Conservation (phyloP, 306 rosid genomes). For the Leucaena leucocephala region DNA sequence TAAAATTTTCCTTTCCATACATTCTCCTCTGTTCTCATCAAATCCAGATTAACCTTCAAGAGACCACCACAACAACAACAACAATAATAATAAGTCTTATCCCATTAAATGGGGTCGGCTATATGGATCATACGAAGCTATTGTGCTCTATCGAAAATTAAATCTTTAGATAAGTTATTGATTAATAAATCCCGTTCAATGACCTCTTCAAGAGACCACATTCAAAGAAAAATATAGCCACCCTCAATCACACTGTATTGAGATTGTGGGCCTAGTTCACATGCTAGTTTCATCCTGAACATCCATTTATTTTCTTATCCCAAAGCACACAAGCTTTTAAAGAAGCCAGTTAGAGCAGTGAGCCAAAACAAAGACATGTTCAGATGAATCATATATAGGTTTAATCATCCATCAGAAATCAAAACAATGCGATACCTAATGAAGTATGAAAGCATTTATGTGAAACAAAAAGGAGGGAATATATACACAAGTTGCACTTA, state of each 20-base stretch:
- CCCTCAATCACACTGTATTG: background rate
- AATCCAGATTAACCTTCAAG: conserved; percentile 9
- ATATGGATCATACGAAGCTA: too few relatives aligned
- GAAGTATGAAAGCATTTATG: background rate
- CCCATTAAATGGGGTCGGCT: too few relatives aligned
- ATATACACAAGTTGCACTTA: conserved; percentile 31
- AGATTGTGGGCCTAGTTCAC: conserved; percentile 5
- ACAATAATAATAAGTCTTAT: too few relatives aligned
- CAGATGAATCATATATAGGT: background rate
- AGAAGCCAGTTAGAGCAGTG: conserved; percentile 14
- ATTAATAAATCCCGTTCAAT: too few relatives aligned
- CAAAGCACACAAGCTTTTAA: background rate
- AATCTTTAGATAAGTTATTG: too few relatives aligned
- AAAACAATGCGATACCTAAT: background rate
- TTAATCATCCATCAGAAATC: conserved; percentile 5
- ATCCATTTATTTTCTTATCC: conserved; percentile 13
- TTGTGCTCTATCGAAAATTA: too few relatives aligned
- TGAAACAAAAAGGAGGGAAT: background rate
- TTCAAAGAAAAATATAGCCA: conserved; percentile 22
- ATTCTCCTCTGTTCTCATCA: background rate
- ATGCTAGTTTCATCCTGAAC: conserved; percentile 11
- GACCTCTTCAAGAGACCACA: conserved; percentile 28
- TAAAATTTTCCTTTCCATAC: background rate
- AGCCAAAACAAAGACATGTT: background rate
- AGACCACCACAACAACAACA: too few relatives aligned